Percentiles rank a stretch among this genome's conserved stretches.
Conservation (phyloP, 768 basidiomycete species). For the Phanerochaete sordida region DNA sequence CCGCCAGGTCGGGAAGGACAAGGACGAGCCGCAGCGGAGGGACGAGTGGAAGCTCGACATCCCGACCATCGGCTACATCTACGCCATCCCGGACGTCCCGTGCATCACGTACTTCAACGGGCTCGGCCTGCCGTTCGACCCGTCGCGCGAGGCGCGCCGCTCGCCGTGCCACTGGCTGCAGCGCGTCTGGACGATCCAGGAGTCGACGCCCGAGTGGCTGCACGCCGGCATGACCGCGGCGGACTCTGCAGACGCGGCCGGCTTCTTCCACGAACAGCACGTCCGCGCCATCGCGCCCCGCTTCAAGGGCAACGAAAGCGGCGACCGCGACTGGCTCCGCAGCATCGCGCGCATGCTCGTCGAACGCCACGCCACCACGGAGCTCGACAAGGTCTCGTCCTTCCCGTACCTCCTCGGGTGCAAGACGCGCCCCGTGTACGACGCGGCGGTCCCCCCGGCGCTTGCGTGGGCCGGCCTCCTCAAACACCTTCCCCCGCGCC, state of each 20-base stretch:
- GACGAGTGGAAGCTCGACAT: background rate
- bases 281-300: background rate
- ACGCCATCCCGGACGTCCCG: background rate
- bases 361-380: background rate
- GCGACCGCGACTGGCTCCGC: background rate
- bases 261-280: background rate
- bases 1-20: background rate
- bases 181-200: background rate
- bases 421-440: background rate
- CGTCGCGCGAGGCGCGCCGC: no score
- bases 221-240: background rate
- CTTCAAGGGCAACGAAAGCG: background rate
- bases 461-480: background rate
- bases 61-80: background rate
- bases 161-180: background rate
- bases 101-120: background rate
- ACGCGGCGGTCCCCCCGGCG: background rate
- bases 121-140: background rate
- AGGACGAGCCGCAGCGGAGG: background rate
- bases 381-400: background rate
- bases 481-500: background rate
- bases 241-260: background rate
- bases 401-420: background rate
- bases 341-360: background rate
- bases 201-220: background rate